A percentile compares a stretch with the other conserved stretches of the same genome.
Conservation (phyloP, 192 early-diverging fungal genomes). For the Coemansia sp. region DNA sequence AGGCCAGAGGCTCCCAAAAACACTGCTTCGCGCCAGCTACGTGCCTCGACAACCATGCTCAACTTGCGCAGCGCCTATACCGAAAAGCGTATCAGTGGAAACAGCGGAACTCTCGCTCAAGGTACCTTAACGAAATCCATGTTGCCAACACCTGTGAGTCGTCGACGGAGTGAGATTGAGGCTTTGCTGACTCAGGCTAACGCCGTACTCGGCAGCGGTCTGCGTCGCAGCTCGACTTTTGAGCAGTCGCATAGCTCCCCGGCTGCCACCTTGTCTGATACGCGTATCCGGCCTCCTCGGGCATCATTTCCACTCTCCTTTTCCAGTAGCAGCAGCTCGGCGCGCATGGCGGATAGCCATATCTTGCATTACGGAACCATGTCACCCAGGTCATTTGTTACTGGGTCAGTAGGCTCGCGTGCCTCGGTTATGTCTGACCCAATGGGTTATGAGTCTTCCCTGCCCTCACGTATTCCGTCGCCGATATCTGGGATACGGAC, state of each 20-base stretch:
- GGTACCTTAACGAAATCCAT: background rate
- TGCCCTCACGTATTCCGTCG: conserved; percentile 7
- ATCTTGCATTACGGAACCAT: too few species aligned
- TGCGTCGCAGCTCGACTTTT: background rate
- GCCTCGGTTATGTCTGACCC: conserved; percentile 9
- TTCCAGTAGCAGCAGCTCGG: background rate
- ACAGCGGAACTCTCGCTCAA: background rate
- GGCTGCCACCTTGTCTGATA: background rate
- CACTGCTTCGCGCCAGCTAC: conserved; percentile 1
- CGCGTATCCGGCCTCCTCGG: conserved; percentile 25
- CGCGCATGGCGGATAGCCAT: background rate
- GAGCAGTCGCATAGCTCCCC: too few species aligned
- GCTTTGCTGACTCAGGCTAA: conserved; percentile 43
- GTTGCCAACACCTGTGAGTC: conserved; percentile 4
- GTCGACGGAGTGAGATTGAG: conserved; percentile 41
- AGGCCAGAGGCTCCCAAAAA: background rate
- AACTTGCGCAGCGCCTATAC: conserved; percentile 1
- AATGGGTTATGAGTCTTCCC: background rate
- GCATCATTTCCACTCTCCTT: conserved; percentile 30
- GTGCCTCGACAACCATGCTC: conserved; percentile 3
- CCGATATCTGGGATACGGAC: conserved; percentile 5
- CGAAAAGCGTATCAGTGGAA: conserved; percentile 2
- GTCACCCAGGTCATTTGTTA: conserved; percentile 14
- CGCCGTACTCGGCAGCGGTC: conserved; percentile 23
- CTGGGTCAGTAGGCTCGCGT: background rate